Base-by-base conservation (phyloP, 2,329 filamentous ascomycete genomes). In the Phaeosphaeriaceae sp. region DNA sequence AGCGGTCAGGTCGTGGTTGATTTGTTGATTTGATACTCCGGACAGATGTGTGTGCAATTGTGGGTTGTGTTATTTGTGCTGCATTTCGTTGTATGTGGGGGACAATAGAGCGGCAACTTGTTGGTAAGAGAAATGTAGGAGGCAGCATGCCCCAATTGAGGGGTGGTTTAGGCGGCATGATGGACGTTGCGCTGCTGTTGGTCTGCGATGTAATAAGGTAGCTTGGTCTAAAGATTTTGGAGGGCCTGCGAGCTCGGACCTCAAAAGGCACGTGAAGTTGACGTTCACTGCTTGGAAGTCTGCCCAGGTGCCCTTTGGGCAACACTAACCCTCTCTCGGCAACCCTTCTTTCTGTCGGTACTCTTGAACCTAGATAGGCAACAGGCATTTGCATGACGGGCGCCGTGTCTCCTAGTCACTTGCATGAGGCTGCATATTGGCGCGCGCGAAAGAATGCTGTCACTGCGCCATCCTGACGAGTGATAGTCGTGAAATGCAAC, bases 21-120 rank as follows among this genome's bases (percentile, higher is more conserved):
- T 79, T 79, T 60, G 84, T 79, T n/a, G 84, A 83, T 69, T 79
- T 79, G 67, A 87, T 85, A 54, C 62, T 67, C 40, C 70, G 69
- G 40, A 65, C 56, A 15, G 61, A 59, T 37, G 64, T 67, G 50
- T 63, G 56, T 37, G 59, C 47, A 60, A 45, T 37, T 28, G 54
- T 46, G 37, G 47, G 54, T n/a, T n/a, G n/a, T 18, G 54, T 48
- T 30, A 42, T 36, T 42, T 44, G 47, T 6, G 44, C 28, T 26
- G 48, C 40, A 43, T 54, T 54, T 41, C 60, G 57, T 17, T 66
- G 50, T 7, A 48, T 45, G 20, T 52, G 18, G 3, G 64, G 58
- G 18, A 67, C 39, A 30, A 70, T 45, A 8, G 60, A 53, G 33
- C 63, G 61, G 13, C 60, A 61, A 21, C 63, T 62, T 26, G 64